Evolutionary conservation across 2,329 filamentous ascomycete genomes (phyloP).

Genomic region (Teratosphaeriaceae sp.): DNA sequence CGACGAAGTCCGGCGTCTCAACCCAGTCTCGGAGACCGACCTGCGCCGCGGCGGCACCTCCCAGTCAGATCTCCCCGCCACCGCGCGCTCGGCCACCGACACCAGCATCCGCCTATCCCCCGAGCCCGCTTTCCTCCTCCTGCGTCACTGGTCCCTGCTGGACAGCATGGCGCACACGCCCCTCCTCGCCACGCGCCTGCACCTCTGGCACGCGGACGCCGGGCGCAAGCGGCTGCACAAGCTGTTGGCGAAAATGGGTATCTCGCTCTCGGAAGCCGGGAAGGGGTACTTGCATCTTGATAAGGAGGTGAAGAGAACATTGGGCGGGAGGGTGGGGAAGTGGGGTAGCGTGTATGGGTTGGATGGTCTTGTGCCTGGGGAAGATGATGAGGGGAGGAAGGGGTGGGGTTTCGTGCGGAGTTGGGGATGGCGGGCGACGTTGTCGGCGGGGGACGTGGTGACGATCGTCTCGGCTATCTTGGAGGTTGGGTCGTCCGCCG

Average conservation of each 20-base stretch:
- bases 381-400: conserved; percentile 68
- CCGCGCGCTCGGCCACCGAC: conserved; percentile 81
- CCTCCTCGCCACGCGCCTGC: conserved; percentile 83
- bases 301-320: conserved; percentile 84
- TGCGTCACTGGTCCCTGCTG: conserved; percentile 95
- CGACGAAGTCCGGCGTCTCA: conserved; percentile 89
- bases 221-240: conserved; percentile 88
- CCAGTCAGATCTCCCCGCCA: conserved; percentile 82
- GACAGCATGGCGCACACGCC: conserved; percentile 98
- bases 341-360: conserved; percentile 92
- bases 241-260: conserved; percentile 94
- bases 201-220: conserved; percentile 89
- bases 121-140: conserved; percentile 85
- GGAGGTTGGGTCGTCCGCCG: conserved; percentile 60
- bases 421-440: conserved; percentile 94
- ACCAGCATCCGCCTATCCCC: conserved; percentile 87
- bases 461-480: conserved; percentile 86
- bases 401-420: conserved; percentile 93
- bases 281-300: conserved; percentile 99
- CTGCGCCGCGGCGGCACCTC: conserved; percentile 50
- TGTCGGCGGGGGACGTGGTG: conserved; percentile 90
- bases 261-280: conserved; percentile 86
- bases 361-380: conserved; percentile 82
- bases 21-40: conserved; percentile 62
- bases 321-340: conserved; percentile 78